These are phyloP conservation scores for Senecio squalidus DNA, from an alignment of 140 eudicot genomes.

Conservation along the genomic window DNA sequence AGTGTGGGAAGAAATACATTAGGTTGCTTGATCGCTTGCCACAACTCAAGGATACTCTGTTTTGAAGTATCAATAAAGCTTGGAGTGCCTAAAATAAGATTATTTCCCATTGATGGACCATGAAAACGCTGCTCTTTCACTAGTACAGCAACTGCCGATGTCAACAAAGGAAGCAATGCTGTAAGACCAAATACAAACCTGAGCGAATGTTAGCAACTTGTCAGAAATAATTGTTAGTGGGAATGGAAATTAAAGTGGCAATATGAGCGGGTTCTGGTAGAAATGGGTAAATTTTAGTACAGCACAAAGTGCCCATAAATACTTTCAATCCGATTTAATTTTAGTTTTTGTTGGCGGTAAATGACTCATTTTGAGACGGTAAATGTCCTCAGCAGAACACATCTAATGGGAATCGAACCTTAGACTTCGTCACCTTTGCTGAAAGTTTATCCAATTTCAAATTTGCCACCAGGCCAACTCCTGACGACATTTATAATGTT, in stretches of 20 bases:
- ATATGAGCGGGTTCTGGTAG: not conserved
- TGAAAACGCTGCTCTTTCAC: constrained; percentile 73
- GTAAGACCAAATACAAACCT: constrained; percentile 96
- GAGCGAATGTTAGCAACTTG: constrained; percentile 22
- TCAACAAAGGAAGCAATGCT: constrained; percentile 86
- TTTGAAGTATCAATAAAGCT: constrained; percentile 35
- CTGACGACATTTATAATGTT: no score
- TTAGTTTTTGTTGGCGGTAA: no score
- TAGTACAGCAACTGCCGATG: constrained; percentile 91
- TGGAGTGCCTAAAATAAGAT: constrained; percentile 15
- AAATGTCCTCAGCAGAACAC: no score
- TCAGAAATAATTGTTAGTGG: constrained; percentile 7
- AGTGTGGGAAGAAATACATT: constrained; percentile 84
- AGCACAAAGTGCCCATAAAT: not conserved
- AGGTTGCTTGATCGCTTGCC: constrained; percentile 78
- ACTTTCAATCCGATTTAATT: not conserved
- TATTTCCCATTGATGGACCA: constrained; percentile 39
- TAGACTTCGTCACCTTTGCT: no score
- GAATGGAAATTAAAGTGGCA: not conserved
- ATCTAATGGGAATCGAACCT: no score
- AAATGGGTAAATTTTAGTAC: not conserved
- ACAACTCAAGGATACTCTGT: constrained; percentile 37
- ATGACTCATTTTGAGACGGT: no score
- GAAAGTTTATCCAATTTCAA: no score
- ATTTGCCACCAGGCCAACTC: no score